These are phyloP conservation scores for Filobasidium floriforme DNA, from an alignment of 768 basidiomycete species.

Conservation along the genomic window DNA sequence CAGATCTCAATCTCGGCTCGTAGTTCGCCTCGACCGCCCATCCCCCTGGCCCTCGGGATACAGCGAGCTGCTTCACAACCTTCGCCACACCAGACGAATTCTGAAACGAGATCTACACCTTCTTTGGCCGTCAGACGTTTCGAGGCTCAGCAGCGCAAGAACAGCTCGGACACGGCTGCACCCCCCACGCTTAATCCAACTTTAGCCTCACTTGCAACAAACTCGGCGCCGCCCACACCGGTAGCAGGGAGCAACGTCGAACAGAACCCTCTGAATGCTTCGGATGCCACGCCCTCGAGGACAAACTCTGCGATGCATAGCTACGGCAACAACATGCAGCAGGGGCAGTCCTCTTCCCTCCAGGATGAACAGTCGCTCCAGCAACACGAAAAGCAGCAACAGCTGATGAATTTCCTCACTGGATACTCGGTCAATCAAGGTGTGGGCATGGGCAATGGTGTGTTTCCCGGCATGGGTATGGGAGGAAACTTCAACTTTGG, in stretches of 20 bases:
- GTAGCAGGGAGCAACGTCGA: no score
- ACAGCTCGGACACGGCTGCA: background rate
- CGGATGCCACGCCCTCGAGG: no score
- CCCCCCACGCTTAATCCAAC: no score
- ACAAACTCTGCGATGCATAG: no score
- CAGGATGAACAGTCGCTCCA: background rate
- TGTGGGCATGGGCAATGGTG: background rate
- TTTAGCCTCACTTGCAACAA: no score
- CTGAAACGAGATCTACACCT: background rate
- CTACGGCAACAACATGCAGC: background rate
- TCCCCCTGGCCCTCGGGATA: no score
- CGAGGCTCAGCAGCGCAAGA: background rate
- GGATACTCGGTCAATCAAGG: constrained; percentile 4
- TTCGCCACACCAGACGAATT: background rate
- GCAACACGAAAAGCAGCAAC: background rate
- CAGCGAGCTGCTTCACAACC: background rate
- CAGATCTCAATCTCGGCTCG: no score
- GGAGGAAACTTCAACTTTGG: background rate
- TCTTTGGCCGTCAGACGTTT: background rate
- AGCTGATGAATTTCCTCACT: constrained; percentile 6
- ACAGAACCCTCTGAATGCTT: no score
- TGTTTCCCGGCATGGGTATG: background rate
- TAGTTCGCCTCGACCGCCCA: no score
- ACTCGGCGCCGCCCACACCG: no score
- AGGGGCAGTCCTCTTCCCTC: background rate